These are phyloP conservation scores for Paspalum notatum DNA, from an alignment of 176 grass and related monocot species.

Conservation along the genomic window DNA sequence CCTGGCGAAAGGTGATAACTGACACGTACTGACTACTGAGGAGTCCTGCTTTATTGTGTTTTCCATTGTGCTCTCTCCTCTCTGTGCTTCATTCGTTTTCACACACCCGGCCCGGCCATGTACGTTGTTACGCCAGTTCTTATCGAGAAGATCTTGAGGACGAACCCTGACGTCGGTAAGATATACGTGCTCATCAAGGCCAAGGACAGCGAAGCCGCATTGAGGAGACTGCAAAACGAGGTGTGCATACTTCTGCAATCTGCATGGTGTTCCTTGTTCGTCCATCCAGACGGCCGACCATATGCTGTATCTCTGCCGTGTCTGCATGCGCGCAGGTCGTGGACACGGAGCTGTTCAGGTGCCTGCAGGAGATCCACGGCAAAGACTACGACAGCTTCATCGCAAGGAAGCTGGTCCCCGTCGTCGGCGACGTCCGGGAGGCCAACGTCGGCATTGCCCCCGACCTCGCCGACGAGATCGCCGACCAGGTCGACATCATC, in stretches of 20 bases:
- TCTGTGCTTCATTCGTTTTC: not conserved
- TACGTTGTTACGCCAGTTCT: slow-evolving; percentile 42
- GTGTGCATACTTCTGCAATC: no score
- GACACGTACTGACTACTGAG: no score
- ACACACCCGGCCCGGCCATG: not conserved
- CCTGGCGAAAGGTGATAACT: slow-evolving; percentile 87
- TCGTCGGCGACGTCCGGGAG: slow-evolving; percentile 82
- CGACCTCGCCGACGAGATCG: slow-evolving; percentile 63
- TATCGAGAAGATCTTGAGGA: slow-evolving; percentile 89
- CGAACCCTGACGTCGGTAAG: slow-evolving; percentile 74
- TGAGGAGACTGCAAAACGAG: slow-evolving; percentile 66
- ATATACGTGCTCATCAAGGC: slow-evolving; percentile 94
- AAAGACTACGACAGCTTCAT: slow-evolving; percentile 68
- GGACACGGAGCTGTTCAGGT: slow-evolving; percentile 75
- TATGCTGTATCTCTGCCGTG: not conserved
- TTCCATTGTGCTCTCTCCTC: no score
- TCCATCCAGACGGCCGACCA: not conserved
- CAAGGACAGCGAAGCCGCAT: slow-evolving; percentile 66
- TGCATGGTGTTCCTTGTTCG: not conserved
- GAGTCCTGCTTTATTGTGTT: no score
- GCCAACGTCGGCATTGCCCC: slow-evolving; percentile 74
- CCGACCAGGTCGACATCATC: slow-evolving; percentile 69
- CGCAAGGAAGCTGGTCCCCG: slow-evolving; percentile 67
- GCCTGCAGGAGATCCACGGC: slow-evolving; percentile 71
- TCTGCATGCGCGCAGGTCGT: slow-evolving; percentile 50